A percentile compares a stretch with the other conserved stretches of the same genome.
phyloP scores from a whole-genome alignment of 495 filamentous ascomycete genomes.

The Lasiosphaeriaceae sp. region DNA sequence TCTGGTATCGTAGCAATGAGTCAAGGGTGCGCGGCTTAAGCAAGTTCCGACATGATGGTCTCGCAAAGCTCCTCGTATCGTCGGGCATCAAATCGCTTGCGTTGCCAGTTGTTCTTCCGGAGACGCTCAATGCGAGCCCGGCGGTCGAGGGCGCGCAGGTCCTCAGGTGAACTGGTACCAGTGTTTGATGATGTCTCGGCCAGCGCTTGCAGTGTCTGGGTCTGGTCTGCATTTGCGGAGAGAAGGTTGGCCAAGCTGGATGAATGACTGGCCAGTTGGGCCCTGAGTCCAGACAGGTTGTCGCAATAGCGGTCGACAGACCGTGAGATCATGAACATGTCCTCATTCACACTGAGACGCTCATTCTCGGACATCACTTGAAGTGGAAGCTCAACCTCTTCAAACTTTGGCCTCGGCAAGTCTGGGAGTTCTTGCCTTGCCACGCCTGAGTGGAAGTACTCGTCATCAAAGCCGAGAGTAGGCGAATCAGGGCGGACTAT shows the following conservation, averaged over 20 bases:
- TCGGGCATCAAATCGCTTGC: constrained; percentile 46
- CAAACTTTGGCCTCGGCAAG: constrained; percentile 16
- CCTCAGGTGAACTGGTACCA: constrained; percentile 12
- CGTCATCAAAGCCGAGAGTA: constrained; percentile 41
- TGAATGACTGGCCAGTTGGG: constrained; percentile 38
- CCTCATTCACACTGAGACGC: constrained; percentile 13
- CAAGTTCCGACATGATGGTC: constrained; percentile 40
- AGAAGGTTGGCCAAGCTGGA: constrained; percentile 35
- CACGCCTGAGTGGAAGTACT: constrained; percentile 23
- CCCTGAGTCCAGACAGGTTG: constrained; percentile 36
- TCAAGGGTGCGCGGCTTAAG: neutral
- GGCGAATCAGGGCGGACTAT: constrained; percentile 45
- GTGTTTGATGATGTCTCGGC: no score
- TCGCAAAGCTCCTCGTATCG: constrained; percentile 48
- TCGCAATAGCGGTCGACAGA: constrained; percentile 41
- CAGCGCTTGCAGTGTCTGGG: constrained; percentile 1
- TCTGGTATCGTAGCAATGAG: neutral
- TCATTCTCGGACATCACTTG: constrained; percentile 15
- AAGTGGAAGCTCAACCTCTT: constrained; percentile 25
- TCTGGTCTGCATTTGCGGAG: constrained; percentile 4
- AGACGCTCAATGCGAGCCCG: constrained; percentile 44
- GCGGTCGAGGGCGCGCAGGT: constrained; percentile 27
- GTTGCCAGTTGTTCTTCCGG: constrained; percentile 41
- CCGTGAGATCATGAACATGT: constrained; percentile 34
- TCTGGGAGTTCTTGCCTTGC: constrained; percentile 20